Evolutionary conservation across 176 grass and related monocot genomes (phyloP), one percentile per base, ranked within the genome.

Genomic region (Dendrocalamus sinicus): DNA sequence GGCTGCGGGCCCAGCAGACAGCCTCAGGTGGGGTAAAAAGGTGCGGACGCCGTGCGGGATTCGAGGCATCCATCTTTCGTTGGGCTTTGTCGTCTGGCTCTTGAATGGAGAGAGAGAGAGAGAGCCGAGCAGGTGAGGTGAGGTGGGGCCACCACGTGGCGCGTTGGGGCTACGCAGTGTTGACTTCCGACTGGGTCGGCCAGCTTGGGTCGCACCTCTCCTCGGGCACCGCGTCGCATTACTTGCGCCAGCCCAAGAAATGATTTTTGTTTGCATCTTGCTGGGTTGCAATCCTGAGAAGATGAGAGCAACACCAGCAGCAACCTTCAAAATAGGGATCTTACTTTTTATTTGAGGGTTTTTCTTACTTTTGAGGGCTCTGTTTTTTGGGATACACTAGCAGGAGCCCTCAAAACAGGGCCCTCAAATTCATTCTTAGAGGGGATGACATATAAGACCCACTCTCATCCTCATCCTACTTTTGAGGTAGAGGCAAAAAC

Each of bases 111-210:
- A 1, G 3, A 15, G 52, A 52, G 12, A 4, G 3, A 1, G 3
- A 15, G 52, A 52, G 14, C 37, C 37, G 37, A 39, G 4, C 37
- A 4, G 37, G 32, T 35, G 32, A 17, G 15, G 13, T 0, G 1
- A 12, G 13, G 35, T 2, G 73, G 73, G 11, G n/a, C 73, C 50
- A 45, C 13, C 23, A n/a, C 8, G 48, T 68, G 86, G 68, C 50
- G 86, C 78, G 86, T 87, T 76, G 60, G 12, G 47, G 78, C 12
- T 81, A 87, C 86, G 78, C 86, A 68, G 70, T 4, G 8, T 8
- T 43, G 41, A 39, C 4, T 39, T 75, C 15, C 39, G 78, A 75
- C 37, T 54, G 16, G 55, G 37, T 4, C 4, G 37, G 37, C 37
- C 4, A 4, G 35, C 35, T 37, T 28, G 3, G 7, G 75, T 26